phyloP scores from a whole-genome alignment of 441 rosid species.

The Adansonia rubrostipa region DNA sequence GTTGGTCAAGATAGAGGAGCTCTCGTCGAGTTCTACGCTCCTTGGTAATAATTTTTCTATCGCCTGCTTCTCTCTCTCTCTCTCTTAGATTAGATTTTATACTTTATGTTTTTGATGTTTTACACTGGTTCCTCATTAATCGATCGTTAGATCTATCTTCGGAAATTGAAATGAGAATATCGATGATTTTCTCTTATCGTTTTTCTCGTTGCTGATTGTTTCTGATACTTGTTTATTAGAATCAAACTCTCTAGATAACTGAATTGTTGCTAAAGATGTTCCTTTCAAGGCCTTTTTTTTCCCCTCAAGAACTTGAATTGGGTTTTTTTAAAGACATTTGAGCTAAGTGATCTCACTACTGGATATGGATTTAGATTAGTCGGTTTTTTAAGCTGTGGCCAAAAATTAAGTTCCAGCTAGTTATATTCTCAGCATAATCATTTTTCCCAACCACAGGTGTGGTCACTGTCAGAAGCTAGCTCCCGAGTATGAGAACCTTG shows the following conservation, averaged over 20 bases:
- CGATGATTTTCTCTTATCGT: neutral
- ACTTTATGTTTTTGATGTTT: neutral
- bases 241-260: neutral
- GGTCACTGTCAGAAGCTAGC: conserved; percentile 97
- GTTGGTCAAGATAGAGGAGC: conserved; percentile 87
- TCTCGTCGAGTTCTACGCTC: conserved; percentile 99
- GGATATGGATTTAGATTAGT: neutral
- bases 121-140: conserved; percentile 22
- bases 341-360: neutral
- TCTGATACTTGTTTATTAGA: neutral
- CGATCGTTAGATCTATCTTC: neutral
- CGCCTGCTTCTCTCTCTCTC: no score
- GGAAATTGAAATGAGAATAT: neutral
- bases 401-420: neutral
- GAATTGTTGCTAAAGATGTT: neutral
- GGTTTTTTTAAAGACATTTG: neutral
- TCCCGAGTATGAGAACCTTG: conserved; percentile 90
- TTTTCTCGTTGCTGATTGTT: neutral
- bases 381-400: neutral
- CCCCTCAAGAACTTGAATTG: neutral
- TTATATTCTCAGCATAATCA: neutral
- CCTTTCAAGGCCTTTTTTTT: neutral
- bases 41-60: conserved; percentile 58
- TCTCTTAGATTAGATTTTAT: neutral
- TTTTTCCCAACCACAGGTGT: conserved; percentile 56